Conservation (phyloP, 345 rosid species). For the Linum tenue region DNA sequence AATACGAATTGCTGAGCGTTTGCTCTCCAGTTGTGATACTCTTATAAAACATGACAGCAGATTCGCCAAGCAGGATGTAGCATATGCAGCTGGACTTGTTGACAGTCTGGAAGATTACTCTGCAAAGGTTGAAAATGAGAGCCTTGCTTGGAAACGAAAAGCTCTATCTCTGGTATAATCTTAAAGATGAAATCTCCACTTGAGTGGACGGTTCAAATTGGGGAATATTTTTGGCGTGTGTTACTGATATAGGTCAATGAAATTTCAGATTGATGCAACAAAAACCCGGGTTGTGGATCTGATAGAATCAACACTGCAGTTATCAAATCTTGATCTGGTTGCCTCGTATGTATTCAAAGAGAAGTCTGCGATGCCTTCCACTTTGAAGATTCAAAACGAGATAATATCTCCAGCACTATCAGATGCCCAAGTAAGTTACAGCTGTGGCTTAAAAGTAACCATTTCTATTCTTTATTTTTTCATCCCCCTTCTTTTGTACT, state of each 20-base stretch:
- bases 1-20: slow-evolving; percentile 63
- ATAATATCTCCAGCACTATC: slow-evolving; percentile 68
- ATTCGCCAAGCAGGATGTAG: slow-evolving; percentile 57
- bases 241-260: slow-evolving; percentile 14
- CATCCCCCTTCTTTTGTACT: not conserved
- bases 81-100: slow-evolving; percentile 41
- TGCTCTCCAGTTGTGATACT: slow-evolving; percentile 62
- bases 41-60: slow-evolving; percentile 43
- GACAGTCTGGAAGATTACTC: slow-evolving; percentile 44
- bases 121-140: slow-evolving; percentile 62
- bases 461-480: not conserved
- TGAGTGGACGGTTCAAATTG: not conserved
- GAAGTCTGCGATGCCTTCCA: slow-evolving; percentile 42
- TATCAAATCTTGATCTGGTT: slow-evolving; percentile 76
- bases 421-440: slow-evolving; percentile 57
- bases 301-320: slow-evolving; percentile 58
- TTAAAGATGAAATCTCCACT: slow-evolving; percentile 2
- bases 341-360: slow-evolving; percentile 48
- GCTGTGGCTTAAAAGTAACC: not conserved
- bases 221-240: not conserved
- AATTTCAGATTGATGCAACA: slow-evolving; percentile 58
- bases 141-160: slow-evolving; percentile 67
- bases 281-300: slow-evolving; percentile 65
- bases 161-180: slow-evolving; percentile 53
- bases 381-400: slow-evolving; percentile 55